These are phyloP conservation scores for Blastobotrys niveus DNA, from an alignment of 1,139 yeast species.

Conservation along the genomic window DNA sequence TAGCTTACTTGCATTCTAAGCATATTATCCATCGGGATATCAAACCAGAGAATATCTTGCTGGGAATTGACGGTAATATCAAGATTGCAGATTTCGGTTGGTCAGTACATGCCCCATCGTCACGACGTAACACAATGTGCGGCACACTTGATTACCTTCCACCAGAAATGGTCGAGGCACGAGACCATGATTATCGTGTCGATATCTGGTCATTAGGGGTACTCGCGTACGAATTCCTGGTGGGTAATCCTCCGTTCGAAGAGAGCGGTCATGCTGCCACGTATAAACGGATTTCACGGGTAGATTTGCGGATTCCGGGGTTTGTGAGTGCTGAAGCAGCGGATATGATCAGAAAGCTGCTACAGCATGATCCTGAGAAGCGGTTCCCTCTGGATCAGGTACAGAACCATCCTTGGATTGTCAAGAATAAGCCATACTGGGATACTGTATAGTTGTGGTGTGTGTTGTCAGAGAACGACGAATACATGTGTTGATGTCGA, in stretches of 20 bases:
- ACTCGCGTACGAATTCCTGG: constrained; percentile 75
- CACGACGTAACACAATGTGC: constrained; percentile 72
- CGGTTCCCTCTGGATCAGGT: constrained; percentile 60
- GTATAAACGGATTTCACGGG: constrained; percentile 68
- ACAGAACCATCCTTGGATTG: constrained; percentile 76
- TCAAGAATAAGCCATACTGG: constrained; percentile 55
- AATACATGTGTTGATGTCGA: no score
- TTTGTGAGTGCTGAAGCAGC: constrained; percentile 68
- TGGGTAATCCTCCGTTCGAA: constrained; percentile 88
- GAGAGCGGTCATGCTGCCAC: constrained; percentile 70
- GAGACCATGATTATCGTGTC: constrained; percentile 69
- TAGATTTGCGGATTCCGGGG: constrained; percentile 68
- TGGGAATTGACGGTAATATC: constrained; percentile 65
- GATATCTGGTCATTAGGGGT: constrained; percentile 95
- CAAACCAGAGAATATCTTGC: constrained; percentile 83
- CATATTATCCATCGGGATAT: constrained; percentile 86
- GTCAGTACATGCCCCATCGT: constrained; percentile 67
- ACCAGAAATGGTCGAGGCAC: constrained; percentile 89
- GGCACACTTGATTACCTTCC: constrained; percentile 94
- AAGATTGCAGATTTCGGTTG: constrained; percentile 95
- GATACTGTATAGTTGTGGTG: constrained; percentile 12
- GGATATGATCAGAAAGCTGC: constrained; percentile 56
- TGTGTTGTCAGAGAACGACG: no score
- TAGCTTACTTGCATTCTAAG: constrained; percentile 67
- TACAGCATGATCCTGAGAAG: constrained; percentile 63